Base-by-base conservation (phyloP, 1,139 yeast genomes). In the Taiozyma sp. region DNA sequence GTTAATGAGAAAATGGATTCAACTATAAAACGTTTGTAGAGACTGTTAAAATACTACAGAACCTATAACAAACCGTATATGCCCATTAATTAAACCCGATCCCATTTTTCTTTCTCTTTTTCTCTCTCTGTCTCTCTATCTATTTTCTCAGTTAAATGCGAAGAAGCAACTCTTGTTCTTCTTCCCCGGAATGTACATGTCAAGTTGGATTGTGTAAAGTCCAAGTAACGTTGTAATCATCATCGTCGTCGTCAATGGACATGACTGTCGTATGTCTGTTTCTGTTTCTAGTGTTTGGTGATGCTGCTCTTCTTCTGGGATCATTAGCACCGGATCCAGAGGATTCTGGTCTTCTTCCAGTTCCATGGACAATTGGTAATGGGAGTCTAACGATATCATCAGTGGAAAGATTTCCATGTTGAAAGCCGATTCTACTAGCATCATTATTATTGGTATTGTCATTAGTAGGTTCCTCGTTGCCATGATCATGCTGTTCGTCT, bases 401-500 rank as follows among this genome's bases (percentile, higher is more conserved):
- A 32, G 16, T n/a, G 36, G 36, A n/a, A n/a, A 4, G 9, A n/a
- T n/a, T 8, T n/a, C 36, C 14, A n/a, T n/a, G 19, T n/a, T n/a
- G 36, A 13, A 5, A 30, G 13, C 5, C n/a, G 36, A 32, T 14
- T 32, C 36, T 32, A n/a, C 7, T 6, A 14, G 16, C 36, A 4
- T 32, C 36, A 32, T 32, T 71, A 57, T 72, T 76, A 2, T 74
- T 69, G 59, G 69, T 75, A 12, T 38, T 75, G 13, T 22, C 27
- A 38, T 38, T 12, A 19, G 55, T 60, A 30, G 59, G 64, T 38
- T 56, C 63, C 9, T 54, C 62, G 45, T 59, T 60, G 5, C 54
- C 60, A 49, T 60, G 70, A 30, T 68, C 71, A 34, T 75, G 80
- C 34, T 67, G 75, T 55, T 78, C 83, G 54, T 75, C 75, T 50